Evolutionary conservation across 1,284 basidiomycete genomes (phyloP).

Genomic region (Ceratobasidium papillatum): DNA sequence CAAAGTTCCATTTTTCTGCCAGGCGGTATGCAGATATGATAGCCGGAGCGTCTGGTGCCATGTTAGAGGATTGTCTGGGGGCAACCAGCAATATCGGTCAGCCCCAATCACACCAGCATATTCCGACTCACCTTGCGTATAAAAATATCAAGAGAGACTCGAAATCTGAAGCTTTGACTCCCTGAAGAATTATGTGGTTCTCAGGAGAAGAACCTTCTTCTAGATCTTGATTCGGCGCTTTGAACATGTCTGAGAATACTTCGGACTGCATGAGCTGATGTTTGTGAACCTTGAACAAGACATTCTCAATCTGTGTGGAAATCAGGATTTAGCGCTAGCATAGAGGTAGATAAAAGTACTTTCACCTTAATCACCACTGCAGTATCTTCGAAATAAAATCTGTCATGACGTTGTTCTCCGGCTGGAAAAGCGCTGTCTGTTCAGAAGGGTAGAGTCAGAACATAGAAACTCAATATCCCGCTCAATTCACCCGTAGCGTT

Average conservation of each 20-base stretch:
- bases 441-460: too few species aligned
- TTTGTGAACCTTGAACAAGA: slow-evolving; percentile 10
- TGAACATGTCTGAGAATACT: slow-evolving; percentile 9
- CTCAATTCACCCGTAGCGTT: too few species aligned
- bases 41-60: background rate
- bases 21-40: background rate
- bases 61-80: background rate
- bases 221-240: background rate
- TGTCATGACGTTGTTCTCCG: background rate
- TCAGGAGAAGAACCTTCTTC: background rate
- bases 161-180: slow-evolving; percentile 2
- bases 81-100: slow-evolving; percentile 10
- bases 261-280: slow-evolving; percentile 21
- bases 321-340: background rate
- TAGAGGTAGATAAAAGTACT: background rate
- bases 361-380: slow-evolving; percentile 7
- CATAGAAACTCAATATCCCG: too few species aligned
- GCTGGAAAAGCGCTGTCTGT: too few species aligned
- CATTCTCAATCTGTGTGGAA: background rate
- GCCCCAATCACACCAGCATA: background rate
- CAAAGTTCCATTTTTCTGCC: slow-evolving; percentile 1
- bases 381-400: slow-evolving; percentile 19
- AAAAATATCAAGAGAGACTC: background rate
- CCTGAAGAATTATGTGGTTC: background rate
- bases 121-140: background rate